Percentiles rank a stretch among this genome's conserved stretches.
phyloP scores from a whole-genome alignment of 2,329 filamentous ascomycete genomes.

The Talaromyces pinophilus region DNA sequence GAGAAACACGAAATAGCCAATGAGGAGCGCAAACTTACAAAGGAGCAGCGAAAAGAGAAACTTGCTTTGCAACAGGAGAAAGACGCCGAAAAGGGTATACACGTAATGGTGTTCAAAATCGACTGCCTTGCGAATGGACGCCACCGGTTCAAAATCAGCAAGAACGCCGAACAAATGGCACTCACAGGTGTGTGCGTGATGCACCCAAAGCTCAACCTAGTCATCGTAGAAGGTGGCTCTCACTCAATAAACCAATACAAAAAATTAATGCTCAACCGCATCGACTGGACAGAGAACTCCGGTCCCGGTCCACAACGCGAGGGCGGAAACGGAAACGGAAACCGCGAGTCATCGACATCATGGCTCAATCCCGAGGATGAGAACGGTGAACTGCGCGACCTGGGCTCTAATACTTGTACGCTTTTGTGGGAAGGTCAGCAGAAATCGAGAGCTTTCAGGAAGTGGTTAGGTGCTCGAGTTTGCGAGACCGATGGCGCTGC shows the following conservation, averaged over 20 bases:
- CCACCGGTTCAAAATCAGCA: slow-evolving; percentile 88
- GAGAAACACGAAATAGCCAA: slow-evolving; percentile 77
- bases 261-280: slow-evolving; percentile 89
- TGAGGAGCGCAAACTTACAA: slow-evolving; percentile 81
- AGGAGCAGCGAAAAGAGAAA: slow-evolving; percentile 85
- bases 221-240: slow-evolving; percentile 87
- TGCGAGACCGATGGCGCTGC: slow-evolving; percentile 92
- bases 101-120: slow-evolving; percentile 85
- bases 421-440: slow-evolving; percentile 90
- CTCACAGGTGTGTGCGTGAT: slow-evolving; percentile 90
- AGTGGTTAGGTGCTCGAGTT: slow-evolving; percentile 79
- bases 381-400: slow-evolving; percentile 74
- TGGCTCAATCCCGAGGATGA: slow-evolving; percentile 83
- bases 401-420: slow-evolving; percentile 77
- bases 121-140: slow-evolving; percentile 86
- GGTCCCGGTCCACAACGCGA: slow-evolving; percentile 56
- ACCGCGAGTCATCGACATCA: slow-evolving; percentile 61
- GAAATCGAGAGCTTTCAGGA: slow-evolving; percentile 76
- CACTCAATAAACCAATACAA: slow-evolving; percentile 82
- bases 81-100: slow-evolving; percentile 83
- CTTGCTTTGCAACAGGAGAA: slow-evolving; percentile 78
- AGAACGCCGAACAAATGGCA: slow-evolving; percentile 85
- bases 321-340: slow-evolving; percentile 54
- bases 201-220: slow-evolving; percentile 82
- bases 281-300: slow-evolving; percentile 91